Base-by-base conservation (phyloP, 208 protist genomes). In the Borovskyia barvae region DNA sequence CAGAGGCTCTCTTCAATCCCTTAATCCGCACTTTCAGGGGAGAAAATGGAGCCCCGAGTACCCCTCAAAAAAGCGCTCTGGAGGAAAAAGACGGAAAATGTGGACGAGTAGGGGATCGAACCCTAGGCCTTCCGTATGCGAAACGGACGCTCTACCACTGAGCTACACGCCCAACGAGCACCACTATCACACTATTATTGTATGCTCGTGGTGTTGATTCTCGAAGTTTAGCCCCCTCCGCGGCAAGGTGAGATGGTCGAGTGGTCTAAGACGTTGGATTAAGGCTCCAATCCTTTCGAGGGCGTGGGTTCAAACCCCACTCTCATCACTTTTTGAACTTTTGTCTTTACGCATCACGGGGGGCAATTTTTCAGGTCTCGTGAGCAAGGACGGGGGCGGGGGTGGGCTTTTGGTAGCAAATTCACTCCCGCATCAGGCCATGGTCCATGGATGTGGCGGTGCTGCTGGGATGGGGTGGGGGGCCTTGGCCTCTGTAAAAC, bases 121-220 rank as follows among this genome's bases (percentile, higher is more conserved):
- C 68, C 69, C 72, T 79, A 80, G 77, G 72, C 77, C 63, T 83
- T 78, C 76, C 76, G 76, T 83, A 83, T 83, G 76, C 76, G 76
- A 82, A 82, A 82, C 76, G 76, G 76, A 82, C 76, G 76, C 76
- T 82, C 76, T 82, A 83, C 76, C 76, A 83, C 76, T 83, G 76
- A 83, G 76, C 76, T 83, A 83, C 65, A 83, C 76, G 76, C 76
- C 76, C 75, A 26, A 26, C 29, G 32, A 3, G 26, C 45, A 2
- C 28, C 3, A 1, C 6, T 19, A 52, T 41, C 7, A 25, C 47
- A 5, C 25, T 12, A 24, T 5, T 25, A 5, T 30, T 5, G 20
- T 19, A 43, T 20, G 48, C 14, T 3, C 35, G 52, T 55, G 2
- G 17, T 36, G 30, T 25, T 9, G 8, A 24, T 22, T 5, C 25